Evolutionary conservation across 768 basidiomycete genomes (phyloP).

Genomic region (Auricularia heimuer): DNA sequence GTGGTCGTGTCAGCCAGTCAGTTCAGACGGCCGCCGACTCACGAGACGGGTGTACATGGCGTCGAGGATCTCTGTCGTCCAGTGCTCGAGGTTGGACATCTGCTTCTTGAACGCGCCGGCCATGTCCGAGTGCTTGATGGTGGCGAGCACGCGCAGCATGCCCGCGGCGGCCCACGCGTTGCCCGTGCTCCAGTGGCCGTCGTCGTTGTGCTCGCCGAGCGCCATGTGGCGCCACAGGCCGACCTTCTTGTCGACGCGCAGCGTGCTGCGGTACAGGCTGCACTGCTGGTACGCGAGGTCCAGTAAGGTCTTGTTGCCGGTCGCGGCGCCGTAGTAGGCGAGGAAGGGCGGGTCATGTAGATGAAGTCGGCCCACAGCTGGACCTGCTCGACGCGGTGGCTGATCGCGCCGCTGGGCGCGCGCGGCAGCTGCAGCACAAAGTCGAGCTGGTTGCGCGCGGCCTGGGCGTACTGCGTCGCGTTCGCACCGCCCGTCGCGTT

Average conservation of each 20-base stretch:
- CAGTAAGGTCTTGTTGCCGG: constrained; percentile 48
- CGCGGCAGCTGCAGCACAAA: constrained; percentile 46
- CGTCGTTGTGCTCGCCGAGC: constrained; percentile 48
- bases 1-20: background rate
- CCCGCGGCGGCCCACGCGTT: constrained; percentile 88
- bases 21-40: constrained; percentile 13
- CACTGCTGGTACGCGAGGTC: constrained; percentile 62
- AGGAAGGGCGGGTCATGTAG: constrained; percentile 81
- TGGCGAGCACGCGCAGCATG: constrained; percentile 72
- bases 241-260: constrained; percentile 37
- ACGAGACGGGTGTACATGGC: constrained; percentile 59
- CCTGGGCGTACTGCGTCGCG: constrained; percentile 47
- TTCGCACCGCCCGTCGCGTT: constrained; percentile 35
- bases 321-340: constrained; percentile 68
- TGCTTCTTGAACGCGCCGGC: constrained; percentile 37
- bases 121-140: constrained; percentile 55
- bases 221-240: constrained; percentile 68
- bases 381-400: constrained; percentile 57
- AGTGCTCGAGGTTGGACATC: constrained; percentile 47
- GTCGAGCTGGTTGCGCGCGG: constrained; percentile 55
- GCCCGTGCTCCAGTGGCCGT: constrained; percentile 64
- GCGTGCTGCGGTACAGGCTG: constrained; percentile 55
- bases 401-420: constrained; percentile 70
- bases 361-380: constrained; percentile 78
- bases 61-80: constrained; percentile 65